Percentiles rank a stretch among this genome's conserved stretches.
phyloP scores from a whole-genome alignment of 1,139 yeast species.

The Starmera stellimalicola region DNA sequence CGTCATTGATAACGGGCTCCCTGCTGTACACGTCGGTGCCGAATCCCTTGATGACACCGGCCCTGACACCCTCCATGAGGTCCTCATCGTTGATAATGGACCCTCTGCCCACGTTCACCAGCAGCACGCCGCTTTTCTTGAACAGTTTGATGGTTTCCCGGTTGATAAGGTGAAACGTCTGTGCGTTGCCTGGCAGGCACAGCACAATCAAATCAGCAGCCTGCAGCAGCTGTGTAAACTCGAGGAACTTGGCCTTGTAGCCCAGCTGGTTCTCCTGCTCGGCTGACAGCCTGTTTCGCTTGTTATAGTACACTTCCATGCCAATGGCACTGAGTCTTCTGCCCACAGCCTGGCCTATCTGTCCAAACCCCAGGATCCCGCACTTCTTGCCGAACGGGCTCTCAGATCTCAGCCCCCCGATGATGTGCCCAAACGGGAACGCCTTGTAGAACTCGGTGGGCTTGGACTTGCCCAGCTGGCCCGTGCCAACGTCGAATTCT shows the following conservation, averaged over 20 bases:
- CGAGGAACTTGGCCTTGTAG: conserved; percentile 29
- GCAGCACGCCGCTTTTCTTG: conserved; percentile 39
- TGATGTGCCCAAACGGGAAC: conserved; percentile 34
- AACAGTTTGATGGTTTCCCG: conserved; percentile 33
- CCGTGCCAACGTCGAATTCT: conserved; percentile 27
- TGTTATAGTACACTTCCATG: conserved; percentile 60
- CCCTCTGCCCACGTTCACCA: conserved; percentile 81
- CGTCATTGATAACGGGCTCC: conserved; percentile 59
- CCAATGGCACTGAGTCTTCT: conserved; percentile 49
- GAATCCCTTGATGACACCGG: conserved; percentile 57
- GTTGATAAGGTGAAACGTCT: conserved; percentile 50
- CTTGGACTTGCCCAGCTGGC: conserved; percentile 20
- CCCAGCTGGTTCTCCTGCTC: conserved; percentile 19
- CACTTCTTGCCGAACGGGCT: conserved; percentile 52
- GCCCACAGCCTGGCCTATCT: conserved; percentile 62
- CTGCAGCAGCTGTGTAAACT: conserved; percentile 25
- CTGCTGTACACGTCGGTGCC: conserved; percentile 75
- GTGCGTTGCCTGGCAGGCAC: conserved; percentile 58
- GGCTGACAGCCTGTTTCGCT: conserved; percentile 35
- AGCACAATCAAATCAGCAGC: conserved; percentile 49
- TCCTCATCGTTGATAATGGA: conserved; percentile 61
- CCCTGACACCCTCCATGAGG: conserved; percentile 41
- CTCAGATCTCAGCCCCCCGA: conserved; percentile 31
- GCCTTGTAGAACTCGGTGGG: conserved; percentile 19
- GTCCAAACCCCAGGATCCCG: conserved; percentile 71